phyloP scores from a whole-genome alignment of 2,329 filamentous ascomycete genomes.

The Lachnellula subtilissima region DNA sequence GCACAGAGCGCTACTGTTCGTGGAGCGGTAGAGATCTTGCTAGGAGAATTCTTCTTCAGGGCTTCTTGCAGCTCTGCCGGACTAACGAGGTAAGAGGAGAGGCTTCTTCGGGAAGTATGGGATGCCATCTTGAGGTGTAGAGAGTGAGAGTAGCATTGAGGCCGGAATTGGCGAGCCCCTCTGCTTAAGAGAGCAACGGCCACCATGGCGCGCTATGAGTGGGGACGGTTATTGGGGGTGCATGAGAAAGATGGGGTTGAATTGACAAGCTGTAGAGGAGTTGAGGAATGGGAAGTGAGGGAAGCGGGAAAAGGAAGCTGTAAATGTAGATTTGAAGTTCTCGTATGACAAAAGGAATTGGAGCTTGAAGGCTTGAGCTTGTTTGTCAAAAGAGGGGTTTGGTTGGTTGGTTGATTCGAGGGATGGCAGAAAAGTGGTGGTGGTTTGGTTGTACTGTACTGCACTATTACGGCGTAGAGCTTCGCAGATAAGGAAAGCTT shows the following conservation, averaged over 20 bases:
- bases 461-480: not conserved
- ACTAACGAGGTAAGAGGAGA: slow-evolving; percentile 81
- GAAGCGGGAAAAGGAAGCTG: too few species aligned
- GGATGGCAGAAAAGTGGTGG: too few species aligned
- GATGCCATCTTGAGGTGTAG: slow-evolving; percentile 33
- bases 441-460: too few species aligned
- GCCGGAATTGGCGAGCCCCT: slow-evolving; percentile 14
- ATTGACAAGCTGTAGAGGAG: too few species aligned
- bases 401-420: not conserved
- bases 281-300: too few species aligned
- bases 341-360: slow-evolving; percentile 10
- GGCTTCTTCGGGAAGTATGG: slow-evolving; percentile 38
- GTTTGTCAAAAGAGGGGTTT: slow-evolving; percentile 2
- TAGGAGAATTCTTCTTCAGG: slow-evolving; percentile 74
- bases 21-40: slow-evolving; percentile 73
- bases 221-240: slow-evolving; percentile 12
- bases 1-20: slow-evolving; percentile 86
- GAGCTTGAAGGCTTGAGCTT: slow-evolving; percentile 3
- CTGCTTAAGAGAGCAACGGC: slow-evolving; percentile 21
- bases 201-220: slow-evolving; percentile 26
- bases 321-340: not conserved
- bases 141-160: slow-evolving; percentile 9
- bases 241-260: not conserved
- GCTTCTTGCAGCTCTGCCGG: slow-evolving; percentile 78
- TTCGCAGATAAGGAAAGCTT: not conserved